Percentiles rank a stretch among this genome's conserved stretches.
phyloP scores from a whole-genome alignment of 148 eudicot genomes.

The Dianthus caryophyllus region DNA sequence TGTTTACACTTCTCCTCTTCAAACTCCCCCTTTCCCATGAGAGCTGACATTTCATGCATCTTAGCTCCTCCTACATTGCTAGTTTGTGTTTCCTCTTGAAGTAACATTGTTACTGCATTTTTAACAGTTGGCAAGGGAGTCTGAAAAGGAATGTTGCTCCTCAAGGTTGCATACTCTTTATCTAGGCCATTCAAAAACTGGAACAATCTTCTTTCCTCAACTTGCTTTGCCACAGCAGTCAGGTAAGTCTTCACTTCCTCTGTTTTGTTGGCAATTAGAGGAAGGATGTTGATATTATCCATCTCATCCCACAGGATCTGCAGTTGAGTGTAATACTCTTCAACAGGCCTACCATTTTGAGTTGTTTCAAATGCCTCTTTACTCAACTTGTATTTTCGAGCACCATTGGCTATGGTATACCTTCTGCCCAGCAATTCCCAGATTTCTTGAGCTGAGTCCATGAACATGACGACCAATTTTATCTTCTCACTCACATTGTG shows the following conservation, averaged over 20 bases:
- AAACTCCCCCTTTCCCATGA: background rate
- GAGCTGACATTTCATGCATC: background rate
- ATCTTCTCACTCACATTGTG: background rate
- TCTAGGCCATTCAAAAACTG: background rate
- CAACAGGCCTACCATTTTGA: background rate
- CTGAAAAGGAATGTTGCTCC: background rate
- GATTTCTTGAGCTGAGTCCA: background rate
- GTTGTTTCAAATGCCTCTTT: background rate
- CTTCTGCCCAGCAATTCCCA: background rate
- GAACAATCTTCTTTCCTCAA: background rate
- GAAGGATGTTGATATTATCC: background rate
- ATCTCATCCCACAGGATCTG: background rate
- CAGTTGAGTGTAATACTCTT: too few species aligned
- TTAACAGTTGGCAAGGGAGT: background rate
- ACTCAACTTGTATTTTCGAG: background rate
- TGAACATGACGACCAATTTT: background rate
- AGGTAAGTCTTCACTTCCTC: background rate
- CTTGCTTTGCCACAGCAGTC: background rate
- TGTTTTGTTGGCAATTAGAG: background rate
- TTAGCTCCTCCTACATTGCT: background rate
- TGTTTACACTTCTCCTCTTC: background rate
- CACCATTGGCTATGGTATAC: background rate
- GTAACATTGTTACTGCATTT: background rate
- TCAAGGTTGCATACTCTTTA: too few species aligned
- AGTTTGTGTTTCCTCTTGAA: background rate